Base-by-base conservation (phyloP, 2,329 filamentous ascomycete species). In the Catunica adiposa region DNA sequence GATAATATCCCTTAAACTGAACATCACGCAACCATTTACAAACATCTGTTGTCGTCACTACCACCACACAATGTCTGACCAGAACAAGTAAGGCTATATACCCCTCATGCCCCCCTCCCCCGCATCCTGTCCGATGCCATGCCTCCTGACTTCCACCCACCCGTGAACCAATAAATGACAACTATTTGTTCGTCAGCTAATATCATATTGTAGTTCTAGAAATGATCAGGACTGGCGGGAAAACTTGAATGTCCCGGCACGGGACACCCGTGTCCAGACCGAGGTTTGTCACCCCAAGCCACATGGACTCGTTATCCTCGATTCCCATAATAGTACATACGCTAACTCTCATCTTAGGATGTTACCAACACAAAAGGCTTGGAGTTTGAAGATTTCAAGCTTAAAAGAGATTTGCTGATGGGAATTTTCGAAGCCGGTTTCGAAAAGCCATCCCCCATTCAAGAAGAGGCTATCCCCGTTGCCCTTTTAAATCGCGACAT, bases 381-480 rank as follows among this genome's bases (percentile, higher is more conserved):
- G 60, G 92, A 98, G 63, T 98, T 96, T 66, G 94, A 98, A 70
- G 87, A 97, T 62, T 96, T 98, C 68, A 86, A 85, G 62, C 83
- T 98, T 63, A 95, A 94, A 74, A 80, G 92, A 67, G 87, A 95
- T 67, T 74, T 98, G 59, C 80, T 98, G 73, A 98, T 97, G 90
- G 92, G 92, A 60, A 97, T 98, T 62, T 98, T 97, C 69, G 92
- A 98, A 73, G 92, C 92, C 62, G 92, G 92, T 61, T 98, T 96
- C 69, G 92, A 98, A 69, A 96, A 94, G 72, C 92, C 92, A 15
- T 98, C 92, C 57, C 92, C 92, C 9, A 98, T 98, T 64, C 92
- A 98, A 80, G 92, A 98, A 82, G 92, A 97, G 73, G 89, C 92
- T 56, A 96, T 98, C 65, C 92, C 92, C 51, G 90, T 98, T 62